These are phyloP conservation scores for Neoboletus brunneissimus DNA, from an alignment of 768 basidiomycete genomes.

Conservation along the genomic window DNA sequence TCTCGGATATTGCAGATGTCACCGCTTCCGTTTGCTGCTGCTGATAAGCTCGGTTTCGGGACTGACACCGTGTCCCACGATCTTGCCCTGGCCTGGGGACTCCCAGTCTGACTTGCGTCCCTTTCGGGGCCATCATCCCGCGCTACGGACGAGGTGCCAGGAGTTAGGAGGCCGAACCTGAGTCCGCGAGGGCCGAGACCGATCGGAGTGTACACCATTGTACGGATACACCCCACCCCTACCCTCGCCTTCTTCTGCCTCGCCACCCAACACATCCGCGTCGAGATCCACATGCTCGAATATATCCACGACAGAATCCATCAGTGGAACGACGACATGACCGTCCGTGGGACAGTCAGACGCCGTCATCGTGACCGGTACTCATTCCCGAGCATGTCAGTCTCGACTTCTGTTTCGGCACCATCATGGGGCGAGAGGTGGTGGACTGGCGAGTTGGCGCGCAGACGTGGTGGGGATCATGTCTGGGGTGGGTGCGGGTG, in stretches of 20 bases:
- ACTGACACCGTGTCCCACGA: conserved; percentile 1
- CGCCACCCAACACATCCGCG: conserved; percentile 30
- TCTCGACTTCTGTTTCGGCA: conserved; percentile 35
- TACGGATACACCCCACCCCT: not conserved
- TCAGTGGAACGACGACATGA: conserved; percentile 13
- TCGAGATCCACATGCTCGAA: conserved; percentile 19
- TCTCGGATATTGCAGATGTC: not conserved
- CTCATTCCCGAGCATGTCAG: conserved; percentile 17
- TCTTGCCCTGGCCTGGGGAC: conserved; percentile 12
- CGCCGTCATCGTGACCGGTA: conserved; percentile 18
- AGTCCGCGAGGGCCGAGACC: conserved; percentile 13
- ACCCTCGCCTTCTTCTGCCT: conserved; percentile 2
- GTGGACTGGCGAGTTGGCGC: conserved; percentile 23
- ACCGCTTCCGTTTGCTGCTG: conserved; percentile 27
- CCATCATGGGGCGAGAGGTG: conserved; percentile 28
- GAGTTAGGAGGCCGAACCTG: conserved; percentile 17
- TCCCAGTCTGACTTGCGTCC: conserved; percentile 15
- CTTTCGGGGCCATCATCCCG: conserved; percentile 24
- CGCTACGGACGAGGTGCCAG: conserved; percentile 8
- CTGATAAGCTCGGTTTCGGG: conserved; percentile 10
- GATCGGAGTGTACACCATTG: conserved; percentile 1
- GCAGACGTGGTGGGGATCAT: not conserved
- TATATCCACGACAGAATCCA: conserved; percentile 6
- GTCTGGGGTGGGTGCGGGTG: not conserved
- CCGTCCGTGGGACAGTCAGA: conserved; percentile 27